Evolutionary conservation across 2,329 filamentous ascomycete species (phyloP), one percentile per base, ranked within the genome.

Genomic region (Neofusicoccum parvum): DNA sequence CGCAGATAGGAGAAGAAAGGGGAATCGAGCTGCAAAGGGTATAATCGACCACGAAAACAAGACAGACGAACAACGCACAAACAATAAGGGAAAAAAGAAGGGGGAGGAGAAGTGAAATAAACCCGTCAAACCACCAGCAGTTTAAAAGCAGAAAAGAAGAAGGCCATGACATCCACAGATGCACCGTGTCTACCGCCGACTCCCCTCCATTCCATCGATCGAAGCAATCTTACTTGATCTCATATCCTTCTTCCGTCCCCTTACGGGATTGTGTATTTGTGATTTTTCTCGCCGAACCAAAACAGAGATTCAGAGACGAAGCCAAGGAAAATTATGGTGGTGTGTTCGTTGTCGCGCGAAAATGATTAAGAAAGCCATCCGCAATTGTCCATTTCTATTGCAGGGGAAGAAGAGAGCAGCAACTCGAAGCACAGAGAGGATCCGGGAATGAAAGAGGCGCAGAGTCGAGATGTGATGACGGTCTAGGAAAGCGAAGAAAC

Each of bases 21-120:
- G 15, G n/a, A 11, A 36, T 53, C 50, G 34, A 53, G 34, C 50
- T 53, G 15, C 50, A 60, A 60, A 60, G 56, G 56, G 56, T 60
- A 60, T 60, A 60, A 60, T 60, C 56, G 43, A 60, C 56, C 32
- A 45, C 41, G 15, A 36, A 43, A 37, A 48, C 15, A 60, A 17
- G 23, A 60, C 23, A 36, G 14, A 46, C 15, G 23, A 50, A 50
- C 23, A 14, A 23, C 9, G n/a, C 17, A 45, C 5, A 17, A 14
- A 32, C 43, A 60, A 15, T 9, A 17, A 0, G n/a, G 37, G n/a
- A 20, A 46, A 45, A 45, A 37, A 23, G 14, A 45, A n/a, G 41
- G n/a, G 12, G 15, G n/a, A 45, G 15, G n/a, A 27, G 51, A 46
- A 46, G 43, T 36, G 10, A 32, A 56, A 23, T 9, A 43, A 27